Conservation (phyloP, 257 asterid species). For the Lycium ferocissimum region DNA sequence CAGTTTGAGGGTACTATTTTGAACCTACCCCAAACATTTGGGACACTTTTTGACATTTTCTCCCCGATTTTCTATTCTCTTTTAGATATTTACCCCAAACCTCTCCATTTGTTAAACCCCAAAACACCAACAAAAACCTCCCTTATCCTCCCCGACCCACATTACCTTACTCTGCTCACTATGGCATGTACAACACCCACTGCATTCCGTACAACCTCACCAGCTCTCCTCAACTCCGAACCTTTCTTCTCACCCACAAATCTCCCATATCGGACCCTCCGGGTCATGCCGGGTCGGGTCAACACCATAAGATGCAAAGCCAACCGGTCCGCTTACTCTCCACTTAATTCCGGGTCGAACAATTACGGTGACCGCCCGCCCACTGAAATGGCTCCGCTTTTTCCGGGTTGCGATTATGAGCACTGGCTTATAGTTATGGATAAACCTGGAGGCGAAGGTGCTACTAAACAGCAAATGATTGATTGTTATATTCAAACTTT, state of each 20-base stretch:
- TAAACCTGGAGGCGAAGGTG: slow-evolving; percentile 95
- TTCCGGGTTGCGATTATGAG: slow-evolving; percentile 94
- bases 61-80: too few species aligned
- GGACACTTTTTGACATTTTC: too few species aligned
- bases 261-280: slow-evolving; percentile 42
- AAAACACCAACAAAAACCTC: background rate
- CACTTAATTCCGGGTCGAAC: slow-evolving; percentile 79
- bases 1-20: too few species aligned
- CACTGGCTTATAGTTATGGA: slow-evolving; percentile 98
- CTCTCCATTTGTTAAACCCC: slow-evolving; percentile 37
- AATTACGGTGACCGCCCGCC: slow-evolving; percentile 88
- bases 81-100: slow-evolving; percentile 31
- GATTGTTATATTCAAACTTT: slow-evolving; percentile 84
- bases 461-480: slow-evolving; percentile 85
- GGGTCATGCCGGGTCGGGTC: slow-evolving; percentile 39
- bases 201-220: slow-evolving; percentile 55
- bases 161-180: background rate
- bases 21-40: too few species aligned
- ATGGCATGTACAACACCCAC: slow-evolving; percentile 56
- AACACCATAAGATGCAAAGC: slow-evolving; percentile 65
- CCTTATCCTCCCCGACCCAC: background rate
- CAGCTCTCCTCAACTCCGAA: slow-evolving; percentile 40
- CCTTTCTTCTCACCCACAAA: slow-evolving; percentile 57
- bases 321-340: slow-evolving; percentile 75
- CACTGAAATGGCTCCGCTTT: slow-evolving; percentile 92